These are phyloP conservation scores for Starmera dryadoides DNA, from an alignment of 805 yeast genomes.

Conservation along the genomic window DNA sequence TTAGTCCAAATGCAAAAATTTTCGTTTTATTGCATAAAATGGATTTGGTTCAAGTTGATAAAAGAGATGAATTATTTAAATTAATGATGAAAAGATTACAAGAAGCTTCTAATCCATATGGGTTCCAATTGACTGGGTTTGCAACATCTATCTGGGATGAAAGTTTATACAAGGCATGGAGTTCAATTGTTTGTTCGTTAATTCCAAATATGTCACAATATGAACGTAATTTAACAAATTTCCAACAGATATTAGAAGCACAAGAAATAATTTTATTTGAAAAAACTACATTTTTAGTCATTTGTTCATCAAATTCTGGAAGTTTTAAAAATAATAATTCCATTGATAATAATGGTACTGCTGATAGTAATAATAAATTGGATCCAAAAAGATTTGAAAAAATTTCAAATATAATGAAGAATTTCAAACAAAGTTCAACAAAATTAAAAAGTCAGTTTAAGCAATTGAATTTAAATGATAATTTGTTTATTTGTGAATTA, in stretches of 20 bases:
- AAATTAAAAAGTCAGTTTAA: constrained; percentile 82
- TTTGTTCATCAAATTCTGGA: constrained; percentile 33
- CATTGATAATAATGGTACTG: no score
- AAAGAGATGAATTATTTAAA: constrained; percentile 74
- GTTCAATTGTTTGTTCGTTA: constrained; percentile 87
- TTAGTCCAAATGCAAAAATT: constrained; percentile 85
- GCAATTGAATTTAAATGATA: constrained; percentile 62
- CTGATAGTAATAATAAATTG: constrained; percentile 21
- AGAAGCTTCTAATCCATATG: constrained; percentile 62
- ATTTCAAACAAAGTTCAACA: constrained; percentile 86
- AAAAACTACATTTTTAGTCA: constrained; percentile 76
- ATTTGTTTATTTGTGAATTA: constrained; percentile 43
- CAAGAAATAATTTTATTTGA: constrained; percentile 90
- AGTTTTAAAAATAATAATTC: constrained; percentile 7
- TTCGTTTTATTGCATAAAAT: constrained; percentile 91
- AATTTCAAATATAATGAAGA: constrained; percentile 87
- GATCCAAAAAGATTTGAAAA: constrained; percentile 95
- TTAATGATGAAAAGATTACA: constrained; percentile 80
- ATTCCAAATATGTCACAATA: constrained; percentile 85
- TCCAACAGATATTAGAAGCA: constrained; percentile 71
- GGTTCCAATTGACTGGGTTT: constrained; percentile 72
- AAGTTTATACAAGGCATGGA: constrained; percentile 93
- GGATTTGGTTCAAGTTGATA: constrained; percentile 87
- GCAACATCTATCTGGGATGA: constrained; percentile 98
- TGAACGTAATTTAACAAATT: constrained; percentile 65